Evolutionary conservation across 352 stramenopile genomes (phyloP).

Genomic region (Globisporangium ultimum): DNA sequence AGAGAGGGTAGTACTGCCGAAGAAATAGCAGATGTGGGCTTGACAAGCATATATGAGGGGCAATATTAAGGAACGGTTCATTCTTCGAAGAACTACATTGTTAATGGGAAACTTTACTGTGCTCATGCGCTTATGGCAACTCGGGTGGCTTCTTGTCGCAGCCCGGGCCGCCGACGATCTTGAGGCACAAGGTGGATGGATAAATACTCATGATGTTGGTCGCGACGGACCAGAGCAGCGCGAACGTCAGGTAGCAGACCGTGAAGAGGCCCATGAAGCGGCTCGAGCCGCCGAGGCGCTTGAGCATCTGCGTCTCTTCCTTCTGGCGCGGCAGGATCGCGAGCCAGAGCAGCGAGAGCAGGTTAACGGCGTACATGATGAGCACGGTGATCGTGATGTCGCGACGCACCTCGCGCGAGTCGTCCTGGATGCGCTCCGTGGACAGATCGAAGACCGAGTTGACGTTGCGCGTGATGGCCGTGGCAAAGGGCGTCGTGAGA

Average conservation of each 20-base stretch:
- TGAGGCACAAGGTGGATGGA: conserved; percentile 43
- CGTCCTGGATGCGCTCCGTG: conserved; percentile 50
- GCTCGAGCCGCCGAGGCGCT: conserved; percentile 50
- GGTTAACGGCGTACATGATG: conserved; percentile 50
- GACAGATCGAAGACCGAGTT: conserved; percentile 35
- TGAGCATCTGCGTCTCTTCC: conserved; percentile 59
- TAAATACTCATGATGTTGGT: conserved; percentile 67
- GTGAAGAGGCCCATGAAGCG: conserved; percentile 47
- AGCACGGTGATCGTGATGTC: conserved; percentile 50
- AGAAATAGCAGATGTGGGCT: too few species aligned
- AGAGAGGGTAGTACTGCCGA: too few species aligned
- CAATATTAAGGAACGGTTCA: too few species aligned
- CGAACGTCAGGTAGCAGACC: conserved; percentile 35
- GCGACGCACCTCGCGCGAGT: conserved; percentile 33
- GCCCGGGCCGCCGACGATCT: conserved; percentile 49
- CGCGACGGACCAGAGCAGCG: conserved; percentile 48
- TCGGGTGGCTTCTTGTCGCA: conserved; percentile 14
- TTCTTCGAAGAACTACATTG: too few species aligned
- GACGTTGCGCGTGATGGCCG: conserved; percentile 38
- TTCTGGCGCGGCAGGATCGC: conserved; percentile 64
- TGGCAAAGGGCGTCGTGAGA: conserved; percentile 38
- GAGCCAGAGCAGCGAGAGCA: conserved; percentile 49
- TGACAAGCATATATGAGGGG: too few species aligned
- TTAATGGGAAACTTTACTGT: too few species aligned
- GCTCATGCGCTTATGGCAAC: too few species aligned